Conservation (phyloP, 2,329 filamentous ascomycete species). For the Alternaria brassicae region DNA sequence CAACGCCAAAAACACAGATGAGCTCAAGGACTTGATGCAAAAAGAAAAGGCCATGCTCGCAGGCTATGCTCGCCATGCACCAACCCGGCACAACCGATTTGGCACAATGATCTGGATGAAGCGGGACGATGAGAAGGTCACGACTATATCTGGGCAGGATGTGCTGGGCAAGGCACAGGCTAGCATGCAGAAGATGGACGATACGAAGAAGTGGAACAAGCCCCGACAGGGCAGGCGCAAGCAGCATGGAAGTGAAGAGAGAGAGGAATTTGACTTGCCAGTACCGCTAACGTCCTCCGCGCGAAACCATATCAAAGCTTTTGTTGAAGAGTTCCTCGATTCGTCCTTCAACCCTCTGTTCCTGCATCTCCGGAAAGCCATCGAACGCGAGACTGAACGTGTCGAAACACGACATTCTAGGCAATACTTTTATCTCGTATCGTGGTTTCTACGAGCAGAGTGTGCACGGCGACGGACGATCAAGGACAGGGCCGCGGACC, state of each 20-base stretch:
- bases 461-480: constrained; percentile 68
- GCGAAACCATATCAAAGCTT: constrained; percentile 77
- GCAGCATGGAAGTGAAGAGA: constrained; percentile 48
- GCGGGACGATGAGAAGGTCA: constrained; percentile 81
- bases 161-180: constrained; percentile 75
- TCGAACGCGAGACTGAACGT: constrained; percentile 87
- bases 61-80: constrained; percentile 76
- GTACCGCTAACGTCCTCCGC: constrained; percentile 74
- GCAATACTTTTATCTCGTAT: constrained; percentile 90
- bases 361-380: constrained; percentile 81
- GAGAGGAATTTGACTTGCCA: constrained; percentile 74
- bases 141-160: constrained; percentile 87
- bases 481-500: constrained; percentile 61
- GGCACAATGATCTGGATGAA: constrained; percentile 98
- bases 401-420: constrained; percentile 77
- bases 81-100: constrained; percentile 90
- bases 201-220: constrained; percentile 87
- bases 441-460: constrained; percentile 92
- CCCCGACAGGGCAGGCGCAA: constrained; percentile 63
- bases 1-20: constrained; percentile 71
- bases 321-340: constrained; percentile 93
- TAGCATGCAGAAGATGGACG: constrained; percentile 87
- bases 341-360: constrained; percentile 93
- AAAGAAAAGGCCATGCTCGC: constrained; percentile 86
- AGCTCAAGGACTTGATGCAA: constrained; percentile 75